Conservation (phyloP, 176 grass and related monocot species). For the Olyra latifolia region DNA sequence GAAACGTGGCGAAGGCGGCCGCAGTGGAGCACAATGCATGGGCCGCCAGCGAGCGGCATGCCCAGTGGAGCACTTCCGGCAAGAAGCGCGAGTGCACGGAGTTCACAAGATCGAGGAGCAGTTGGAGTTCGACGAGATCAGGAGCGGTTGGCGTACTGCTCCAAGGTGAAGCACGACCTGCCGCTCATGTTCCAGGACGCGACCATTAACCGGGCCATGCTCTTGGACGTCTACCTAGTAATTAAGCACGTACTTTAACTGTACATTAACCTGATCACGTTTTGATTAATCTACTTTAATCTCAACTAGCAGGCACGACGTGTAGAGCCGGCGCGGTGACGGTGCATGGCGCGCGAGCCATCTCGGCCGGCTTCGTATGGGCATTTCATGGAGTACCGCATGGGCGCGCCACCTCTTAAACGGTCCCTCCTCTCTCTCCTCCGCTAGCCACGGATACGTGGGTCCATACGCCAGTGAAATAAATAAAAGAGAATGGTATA, state of each 20-base stretch:
- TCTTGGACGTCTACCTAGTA: background rate
- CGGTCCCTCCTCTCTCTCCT: too few species aligned
- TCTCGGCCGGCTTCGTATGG: too few species aligned
- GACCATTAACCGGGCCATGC: constrained; percentile 15
- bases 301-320: too few species aligned
- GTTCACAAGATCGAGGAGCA: background rate
- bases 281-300: background rate
- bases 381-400: too few species aligned
- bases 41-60: too few species aligned
- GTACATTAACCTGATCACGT: background rate
- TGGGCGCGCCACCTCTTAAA: too few species aligned
- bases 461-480: too few species aligned
- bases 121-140: background rate
- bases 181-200: background rate
- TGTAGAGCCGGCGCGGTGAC: too few species aligned
- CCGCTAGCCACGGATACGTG: too few species aligned
- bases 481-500: too few species aligned
- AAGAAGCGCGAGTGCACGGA: background rate
- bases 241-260: background rate
- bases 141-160: background rate
- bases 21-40: background rate
- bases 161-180: constrained; percentile 4
- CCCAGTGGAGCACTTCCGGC: background rate
- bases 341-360: too few species aligned
- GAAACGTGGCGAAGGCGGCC: background rate